These are phyloP conservation scores for Ceratocystis harringtonii DNA, from an alignment of 2,329 filamentous ascomycete genomes.

Conservation along the genomic window DNA sequence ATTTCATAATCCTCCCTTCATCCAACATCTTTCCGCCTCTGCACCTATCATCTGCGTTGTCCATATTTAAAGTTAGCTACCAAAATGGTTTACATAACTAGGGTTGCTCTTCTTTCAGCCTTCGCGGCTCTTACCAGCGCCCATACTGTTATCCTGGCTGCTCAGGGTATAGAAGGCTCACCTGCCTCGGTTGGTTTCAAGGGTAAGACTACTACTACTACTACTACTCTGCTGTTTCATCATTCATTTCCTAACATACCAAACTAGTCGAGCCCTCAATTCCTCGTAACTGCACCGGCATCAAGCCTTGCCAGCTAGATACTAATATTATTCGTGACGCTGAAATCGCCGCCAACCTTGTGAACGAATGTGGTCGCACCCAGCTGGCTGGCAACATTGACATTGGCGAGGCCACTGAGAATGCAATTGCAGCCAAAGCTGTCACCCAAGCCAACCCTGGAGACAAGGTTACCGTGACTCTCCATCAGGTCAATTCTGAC, in stretches of 20 bases:
- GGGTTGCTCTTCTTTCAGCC: conserved; percentile 23
- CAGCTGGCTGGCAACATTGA: conserved; percentile 47
- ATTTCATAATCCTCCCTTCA: conserved; percentile 6
- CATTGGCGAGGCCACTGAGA: conserved; percentile 40
- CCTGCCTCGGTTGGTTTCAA: conserved; percentile 36
- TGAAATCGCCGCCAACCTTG: conserved; percentile 36
- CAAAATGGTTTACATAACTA: conserved; percentile 27
- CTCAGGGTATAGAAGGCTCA: conserved; percentile 29
- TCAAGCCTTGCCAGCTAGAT: conserved; percentile 52
- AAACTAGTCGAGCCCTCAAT: conserved; percentile 35
- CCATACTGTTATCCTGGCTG: conserved; percentile 34
- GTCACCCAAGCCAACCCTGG: conserved; percentile 38
- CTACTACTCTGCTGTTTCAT: not conserved
- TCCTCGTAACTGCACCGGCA: conserved; percentile 47
- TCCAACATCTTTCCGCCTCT: not conserved
- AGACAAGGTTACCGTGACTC: conserved; percentile 29
- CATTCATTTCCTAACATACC: conserved; percentile 7
- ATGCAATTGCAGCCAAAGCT: conserved; percentile 30
- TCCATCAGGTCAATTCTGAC: conserved; percentile 41
- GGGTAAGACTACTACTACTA: conserved; percentile 23
- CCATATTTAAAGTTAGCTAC: conserved; percentile 20
- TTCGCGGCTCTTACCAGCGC: conserved; percentile 24
- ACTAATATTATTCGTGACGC: conserved; percentile 47
- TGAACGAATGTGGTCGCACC: conserved; percentile 48
- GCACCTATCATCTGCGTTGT: conserved; percentile 22